phyloP scores from a whole-genome alignment of 1,284 basidiomycete genomes.

The Malassezia sp. region DNA sequence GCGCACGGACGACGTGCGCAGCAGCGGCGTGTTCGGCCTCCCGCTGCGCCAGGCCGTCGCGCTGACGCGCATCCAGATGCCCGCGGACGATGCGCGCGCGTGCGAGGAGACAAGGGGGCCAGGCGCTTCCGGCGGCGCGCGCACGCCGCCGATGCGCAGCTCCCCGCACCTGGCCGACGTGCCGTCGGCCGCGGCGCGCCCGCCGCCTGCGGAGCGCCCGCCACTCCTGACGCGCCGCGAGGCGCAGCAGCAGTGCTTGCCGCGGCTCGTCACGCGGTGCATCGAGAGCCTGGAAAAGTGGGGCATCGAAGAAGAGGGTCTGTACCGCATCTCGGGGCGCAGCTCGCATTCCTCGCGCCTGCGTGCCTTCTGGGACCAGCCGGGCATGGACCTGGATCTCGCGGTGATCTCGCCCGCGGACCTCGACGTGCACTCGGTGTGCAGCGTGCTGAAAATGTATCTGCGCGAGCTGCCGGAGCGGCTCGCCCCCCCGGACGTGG shows the following conservation, averaged over 20 bases:
- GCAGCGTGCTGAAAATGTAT: slow-evolving; percentile 40
- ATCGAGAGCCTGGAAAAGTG: slow-evolving; percentile 37
- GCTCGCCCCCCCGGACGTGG: slow-evolving; percentile 18
- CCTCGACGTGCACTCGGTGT: slow-evolving; percentile 42
- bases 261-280: slow-evolving; percentile 35
- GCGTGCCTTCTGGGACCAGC: slow-evolving; percentile 23
- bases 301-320: slow-evolving; percentile 37
- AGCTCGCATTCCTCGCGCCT: slow-evolving; percentile 36
- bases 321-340: slow-evolving; percentile 41
- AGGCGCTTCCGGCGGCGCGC: neutral
- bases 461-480: slow-evolving; percentile 35
- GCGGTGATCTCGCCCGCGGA: slow-evolving; percentile 35
- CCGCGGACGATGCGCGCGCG: too few relatives aligned
- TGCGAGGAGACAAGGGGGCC: too few relatives aligned
- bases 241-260: slow-evolving; percentile 27
- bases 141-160: too few relatives aligned
- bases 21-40: slow-evolving; percentile 24
- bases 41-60: slow-evolving; percentile 31
- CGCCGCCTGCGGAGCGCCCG: slow-evolving; percentile 8
- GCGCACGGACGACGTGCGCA: neutral
- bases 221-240: slow-evolving; percentile 18
- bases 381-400: slow-evolving; percentile 25
- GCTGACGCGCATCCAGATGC: slow-evolving; percentile 22
- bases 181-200: neutral
- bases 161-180: neutral